Evolutionary conservation across 2,329 filamentous ascomycete species (phyloP).

Genomic region (Pyricularia grisea): DNA sequence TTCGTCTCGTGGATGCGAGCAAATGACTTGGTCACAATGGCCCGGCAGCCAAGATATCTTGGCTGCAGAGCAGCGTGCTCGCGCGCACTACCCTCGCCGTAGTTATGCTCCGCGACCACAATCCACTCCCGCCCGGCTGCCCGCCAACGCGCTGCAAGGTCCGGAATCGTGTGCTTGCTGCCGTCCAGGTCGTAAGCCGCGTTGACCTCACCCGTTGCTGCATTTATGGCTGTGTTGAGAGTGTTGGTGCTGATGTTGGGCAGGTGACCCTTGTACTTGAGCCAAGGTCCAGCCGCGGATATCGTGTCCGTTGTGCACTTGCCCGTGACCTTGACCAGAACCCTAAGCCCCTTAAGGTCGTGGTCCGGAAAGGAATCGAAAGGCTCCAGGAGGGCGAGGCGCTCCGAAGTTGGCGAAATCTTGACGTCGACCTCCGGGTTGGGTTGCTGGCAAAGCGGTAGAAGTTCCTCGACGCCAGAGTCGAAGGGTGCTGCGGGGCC

Average conservation of each 20-base stretch:
- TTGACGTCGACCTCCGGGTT: conserved; percentile 63
- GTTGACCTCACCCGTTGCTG: conserved; percentile 86
- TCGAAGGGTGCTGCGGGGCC: conserved; percentile 61
- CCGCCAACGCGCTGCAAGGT: conserved; percentile 80
- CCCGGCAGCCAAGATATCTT: conserved; percentile 71
- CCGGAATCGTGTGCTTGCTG: conserved; percentile 67
- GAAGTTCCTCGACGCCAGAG: conserved; percentile 62
- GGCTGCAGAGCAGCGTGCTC: conserved; percentile 85
- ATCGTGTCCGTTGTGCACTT: conserved; percentile 99
- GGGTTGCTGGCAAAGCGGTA: conserved; percentile 54
- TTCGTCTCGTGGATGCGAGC: conserved; percentile 91
- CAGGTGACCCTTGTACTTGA: conserved; percentile 98
- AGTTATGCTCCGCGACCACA: conserved; percentile 95
- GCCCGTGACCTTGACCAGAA: conserved; percentile 92
- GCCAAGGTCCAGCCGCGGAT: conserved; percentile 90
- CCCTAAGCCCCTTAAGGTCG: conserved; percentile 69
- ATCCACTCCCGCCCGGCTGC: conserved; percentile 70
- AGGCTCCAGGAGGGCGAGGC: conserved; percentile 83
- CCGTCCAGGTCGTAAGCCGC: conserved; percentile 82
- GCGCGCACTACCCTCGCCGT: conserved; percentile 75
- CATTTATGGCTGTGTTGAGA: conserved; percentile 88
- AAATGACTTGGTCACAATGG: conserved; percentile 73
- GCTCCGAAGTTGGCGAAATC: conserved; percentile 79
- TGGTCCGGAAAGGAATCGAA: conserved; percentile 72
- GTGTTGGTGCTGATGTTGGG: conserved; percentile 98